phyloP scores from a whole-genome alignment of 805 yeast species.

The Debaryomyces prosopidis region DNA sequence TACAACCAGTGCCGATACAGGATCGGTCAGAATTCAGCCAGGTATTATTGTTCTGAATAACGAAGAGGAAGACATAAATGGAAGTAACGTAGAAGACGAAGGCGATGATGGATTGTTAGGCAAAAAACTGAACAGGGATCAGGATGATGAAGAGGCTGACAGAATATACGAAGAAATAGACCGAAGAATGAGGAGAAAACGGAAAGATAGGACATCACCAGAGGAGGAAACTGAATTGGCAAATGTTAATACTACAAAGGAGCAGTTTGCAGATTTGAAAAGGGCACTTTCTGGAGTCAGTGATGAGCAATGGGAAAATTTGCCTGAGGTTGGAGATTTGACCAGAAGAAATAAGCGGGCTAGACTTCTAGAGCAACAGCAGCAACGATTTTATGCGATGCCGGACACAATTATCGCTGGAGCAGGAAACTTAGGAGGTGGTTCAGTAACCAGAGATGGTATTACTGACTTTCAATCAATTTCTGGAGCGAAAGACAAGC shows the following conservation, averaged over 20 bases:
- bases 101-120: slow-evolving; percentile 35
- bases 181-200: slow-evolving; percentile 38
- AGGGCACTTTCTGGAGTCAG: slow-evolving; percentile 57
- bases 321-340: slow-evolving; percentile 89
- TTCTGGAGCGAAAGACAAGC: slow-evolving; percentile 62
- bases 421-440: slow-evolving; percentile 9
- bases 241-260: slow-evolving; percentile 16
- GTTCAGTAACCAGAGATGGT: slow-evolving; percentile 13
- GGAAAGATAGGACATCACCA: slow-evolving; percentile 20
- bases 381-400: slow-evolving; percentile 75
- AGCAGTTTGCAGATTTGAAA: slow-evolving; percentile 69
- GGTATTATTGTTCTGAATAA: slow-evolving; percentile 29
- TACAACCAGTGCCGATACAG: slow-evolving; percentile 78
- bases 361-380: slow-evolving; percentile 59
- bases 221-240: slow-evolving; percentile 10
- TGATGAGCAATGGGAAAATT: slow-evolving; percentile 71
- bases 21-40: slow-evolving; percentile 39
- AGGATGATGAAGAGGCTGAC: slow-evolving; percentile 80
- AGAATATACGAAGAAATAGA: slow-evolving; percentile 68
- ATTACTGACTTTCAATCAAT: slow-evolving; percentile 51
- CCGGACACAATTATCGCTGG: slow-evolving; percentile 65
- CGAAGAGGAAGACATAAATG: slow-evolving; percentile 17
- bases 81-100: slow-evolving; percentile 15
- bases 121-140: slow-evolving; percentile 22
- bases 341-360: slow-evolving; percentile 77